These are phyloP conservation scores for Licmophora abbreviata DNA, from an alignment of 108 stramenopile genomes.

Conservation along the genomic window DNA sequence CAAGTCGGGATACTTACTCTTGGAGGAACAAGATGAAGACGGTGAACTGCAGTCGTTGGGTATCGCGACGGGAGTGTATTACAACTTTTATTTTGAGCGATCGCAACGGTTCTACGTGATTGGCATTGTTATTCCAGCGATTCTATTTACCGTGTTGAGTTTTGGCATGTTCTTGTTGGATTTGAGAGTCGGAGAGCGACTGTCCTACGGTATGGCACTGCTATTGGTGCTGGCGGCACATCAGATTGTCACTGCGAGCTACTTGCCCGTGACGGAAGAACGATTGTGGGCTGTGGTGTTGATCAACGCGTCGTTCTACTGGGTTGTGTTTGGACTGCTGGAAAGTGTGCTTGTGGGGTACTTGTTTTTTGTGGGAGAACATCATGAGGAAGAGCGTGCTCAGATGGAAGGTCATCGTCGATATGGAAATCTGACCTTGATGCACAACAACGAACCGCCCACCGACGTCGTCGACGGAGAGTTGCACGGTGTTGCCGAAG, in stretches of 20 bases:
- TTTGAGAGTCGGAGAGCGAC: constrained; percentile 16
- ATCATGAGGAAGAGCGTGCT: too few species aligned
- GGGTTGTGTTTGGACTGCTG: constrained; percentile 11
- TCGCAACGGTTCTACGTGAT: constrained; percentile 5
- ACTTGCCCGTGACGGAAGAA: constrained; percentile 8
- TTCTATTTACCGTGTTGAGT: constrained; percentile 10
- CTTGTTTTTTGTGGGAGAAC: constrained; percentile 9
- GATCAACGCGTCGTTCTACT: constrained; percentile 17
- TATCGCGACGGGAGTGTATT: too few species aligned
- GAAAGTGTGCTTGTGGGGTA: constrained; percentile 11
- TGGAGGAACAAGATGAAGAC: too few species aligned
- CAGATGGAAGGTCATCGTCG: too few species aligned
- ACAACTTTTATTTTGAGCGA: constrained; percentile 10
- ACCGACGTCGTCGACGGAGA: too few species aligned
- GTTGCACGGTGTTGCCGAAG: too few species aligned
- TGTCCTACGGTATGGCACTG: constrained; percentile 17
- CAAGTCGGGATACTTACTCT: too few species aligned
- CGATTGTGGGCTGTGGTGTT: constrained; percentile 13
- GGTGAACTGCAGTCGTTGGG: background rate
- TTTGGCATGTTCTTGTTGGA: constrained; percentile 21
- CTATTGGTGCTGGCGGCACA: constrained; percentile 19
- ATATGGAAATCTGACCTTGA: too few species aligned
- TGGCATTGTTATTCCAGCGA: constrained; percentile 18
- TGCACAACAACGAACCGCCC: too few species aligned
- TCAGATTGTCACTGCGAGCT: constrained; percentile 13